Percentiles rank a stretch among this genome's conserved stretches.
These are phyloP conservation scores for Trypanosoma vivax DNA, from an alignment of 208 protist species.

Conservation along the genomic window DNA sequence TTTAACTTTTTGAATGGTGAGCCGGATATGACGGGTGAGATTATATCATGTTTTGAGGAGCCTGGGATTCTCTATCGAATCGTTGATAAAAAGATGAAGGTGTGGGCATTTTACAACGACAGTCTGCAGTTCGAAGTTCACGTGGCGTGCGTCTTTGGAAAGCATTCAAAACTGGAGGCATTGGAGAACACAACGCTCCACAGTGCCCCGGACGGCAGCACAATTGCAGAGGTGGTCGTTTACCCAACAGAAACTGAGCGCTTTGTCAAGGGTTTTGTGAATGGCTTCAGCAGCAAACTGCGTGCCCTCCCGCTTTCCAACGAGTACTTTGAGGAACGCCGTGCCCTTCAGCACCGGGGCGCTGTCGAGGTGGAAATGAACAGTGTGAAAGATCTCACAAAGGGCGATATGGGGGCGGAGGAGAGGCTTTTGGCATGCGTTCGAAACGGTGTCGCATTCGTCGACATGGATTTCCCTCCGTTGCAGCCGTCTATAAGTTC, in stretches of 20 bases:
- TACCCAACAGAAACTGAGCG: constrained; percentile 75
- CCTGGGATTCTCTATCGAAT: constrained; percentile 79
- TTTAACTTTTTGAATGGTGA: constrained; percentile 58
- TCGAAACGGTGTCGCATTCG: constrained; percentile 50
- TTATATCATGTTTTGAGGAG: constrained; percentile 79
- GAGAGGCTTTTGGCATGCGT: constrained; percentile 44
- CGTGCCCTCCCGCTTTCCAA: constrained; percentile 60
- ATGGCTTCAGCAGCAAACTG: constrained; percentile 74
- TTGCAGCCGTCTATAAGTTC: constrained; percentile 38
- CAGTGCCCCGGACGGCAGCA: constrained; percentile 37
- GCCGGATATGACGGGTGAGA: constrained; percentile 54
- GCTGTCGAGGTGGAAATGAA: constrained; percentile 51
- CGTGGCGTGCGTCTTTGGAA: constrained; percentile 65
- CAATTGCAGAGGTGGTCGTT: constrained; percentile 50
- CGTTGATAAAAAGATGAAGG: constrained; percentile 59
- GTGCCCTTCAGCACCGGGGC: constrained; percentile 21
- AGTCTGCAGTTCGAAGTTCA: constrained; percentile 66
- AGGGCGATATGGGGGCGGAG: constrained; percentile 37
- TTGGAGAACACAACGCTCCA: constrained; percentile 54
- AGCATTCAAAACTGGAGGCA: constrained; percentile 69
- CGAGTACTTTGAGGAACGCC: constrained; percentile 51
- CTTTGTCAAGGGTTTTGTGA: constrained; percentile 77
- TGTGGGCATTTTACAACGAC: constrained; percentile 89
- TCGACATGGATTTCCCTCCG: constrained; percentile 75
- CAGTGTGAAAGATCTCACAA: constrained; percentile 37